Percentiles rank a stretch among this genome's conserved stretches.
These are phyloP conservation scores for Copromyces sp. DNA, from an alignment of 495 filamentous ascomycete genomes.

Conservation along the genomic window DNA sequence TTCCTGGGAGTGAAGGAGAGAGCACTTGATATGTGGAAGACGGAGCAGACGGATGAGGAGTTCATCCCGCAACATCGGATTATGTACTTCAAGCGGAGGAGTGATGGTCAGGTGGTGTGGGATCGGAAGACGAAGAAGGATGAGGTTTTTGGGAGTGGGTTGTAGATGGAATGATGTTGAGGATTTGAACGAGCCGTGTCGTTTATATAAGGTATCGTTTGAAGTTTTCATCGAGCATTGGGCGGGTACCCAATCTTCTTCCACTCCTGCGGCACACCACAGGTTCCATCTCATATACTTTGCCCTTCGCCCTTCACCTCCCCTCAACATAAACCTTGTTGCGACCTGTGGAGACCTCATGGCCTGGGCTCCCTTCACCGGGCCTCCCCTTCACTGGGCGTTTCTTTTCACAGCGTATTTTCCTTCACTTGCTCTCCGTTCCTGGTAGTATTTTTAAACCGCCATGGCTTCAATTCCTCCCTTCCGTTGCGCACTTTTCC, in stretches of 20 bases:
- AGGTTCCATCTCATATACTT: not conserved
- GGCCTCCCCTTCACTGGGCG: not conserved
- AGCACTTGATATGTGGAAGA: slow-evolving; percentile 55
- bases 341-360: not conserved
- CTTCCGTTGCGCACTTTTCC: too few species aligned
- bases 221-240: too few species aligned
- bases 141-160: slow-evolving; percentile 33
- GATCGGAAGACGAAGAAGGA: slow-evolving; percentile 41
- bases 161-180: not conserved
- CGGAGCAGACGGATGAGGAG: slow-evolving; percentile 69
- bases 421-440: not conserved
- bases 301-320: not conserved
- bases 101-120: slow-evolving; percentile 50
- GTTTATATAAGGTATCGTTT: not conserved
- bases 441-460: not conserved
- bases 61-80: slow-evolving; percentile 79
- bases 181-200: not conserved
- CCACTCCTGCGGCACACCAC: too few species aligned
- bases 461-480: too few species aligned
- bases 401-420: not conserved
- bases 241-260: too few species aligned
- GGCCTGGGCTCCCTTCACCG: not conserved
- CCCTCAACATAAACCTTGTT: not conserved
- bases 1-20: slow-evolving; percentile 58
- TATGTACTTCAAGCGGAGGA: slow-evolving; percentile 53